A percentile compares a stretch with the other conserved stretches of the same genome.
phyloP scores from a whole-genome alignment of 306 rosid genomes.

The Prunus kanzakura region DNA sequence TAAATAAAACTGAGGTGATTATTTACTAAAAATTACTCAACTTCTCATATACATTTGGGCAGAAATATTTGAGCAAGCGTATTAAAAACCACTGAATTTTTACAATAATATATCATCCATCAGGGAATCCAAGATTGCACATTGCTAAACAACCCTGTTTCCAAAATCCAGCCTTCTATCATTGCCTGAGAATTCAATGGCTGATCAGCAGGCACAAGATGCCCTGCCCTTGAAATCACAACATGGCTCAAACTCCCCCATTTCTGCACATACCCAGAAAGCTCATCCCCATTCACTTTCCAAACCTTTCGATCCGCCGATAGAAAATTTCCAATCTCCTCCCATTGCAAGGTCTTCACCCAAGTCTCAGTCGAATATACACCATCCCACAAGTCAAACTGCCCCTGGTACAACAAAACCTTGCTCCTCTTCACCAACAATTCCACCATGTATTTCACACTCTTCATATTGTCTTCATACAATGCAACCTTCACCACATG shows the following conservation, averaged over 20 bases:
- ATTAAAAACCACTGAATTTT: too few species aligned
- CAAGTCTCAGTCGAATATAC: conserved; percentile 60
- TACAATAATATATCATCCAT: neutral
- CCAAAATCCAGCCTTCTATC: conserved; percentile 75
- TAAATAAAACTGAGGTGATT: too few species aligned
- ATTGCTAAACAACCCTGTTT: conserved; percentile 36
- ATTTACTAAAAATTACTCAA: too few species aligned
- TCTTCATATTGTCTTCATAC: conserved; percentile 60
- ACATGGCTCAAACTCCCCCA: conserved; percentile 57
- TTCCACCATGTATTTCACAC: conserved; percentile 61
- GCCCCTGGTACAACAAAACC: conserved; percentile 67
- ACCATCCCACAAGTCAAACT: conserved; percentile 55
- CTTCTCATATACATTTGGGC: too few species aligned
- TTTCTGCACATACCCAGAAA: conserved; percentile 68
- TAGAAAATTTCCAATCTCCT: conserved; percentile 39
- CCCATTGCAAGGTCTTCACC: conserved; percentile 66
- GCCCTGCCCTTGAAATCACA: conserved; percentile 65
- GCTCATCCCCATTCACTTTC: conserved; percentile 40
- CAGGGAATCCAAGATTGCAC: neutral
- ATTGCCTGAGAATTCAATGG: conserved; percentile 57
- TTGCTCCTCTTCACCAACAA: conserved; percentile 38
- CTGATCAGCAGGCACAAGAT: conserved; percentile 63
- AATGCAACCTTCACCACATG: conserved; percentile 36
- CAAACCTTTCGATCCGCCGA: conserved; percentile 55
- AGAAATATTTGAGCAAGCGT: too few species aligned